Evolutionary conservation across 345 rosid species (phyloP).

Genomic region (Streptanthus diversifolius): DNA sequence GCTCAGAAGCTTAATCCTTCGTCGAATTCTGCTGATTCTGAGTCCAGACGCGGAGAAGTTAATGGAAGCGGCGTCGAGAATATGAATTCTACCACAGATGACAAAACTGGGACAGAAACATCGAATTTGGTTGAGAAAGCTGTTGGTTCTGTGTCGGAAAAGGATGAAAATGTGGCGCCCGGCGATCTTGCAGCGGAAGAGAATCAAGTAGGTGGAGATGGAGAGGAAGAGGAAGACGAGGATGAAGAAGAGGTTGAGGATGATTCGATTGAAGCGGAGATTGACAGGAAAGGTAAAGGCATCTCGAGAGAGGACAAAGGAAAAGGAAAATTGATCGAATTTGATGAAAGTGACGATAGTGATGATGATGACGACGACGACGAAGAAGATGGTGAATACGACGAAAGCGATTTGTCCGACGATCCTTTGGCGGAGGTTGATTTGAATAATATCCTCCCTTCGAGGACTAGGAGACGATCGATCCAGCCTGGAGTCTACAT

Average conservation of each 20-base stretch:
- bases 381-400: constrained; percentile 41
- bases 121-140: constrained; percentile 12
- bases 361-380: constrained; percentile 44
- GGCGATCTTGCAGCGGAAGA: constrained; percentile 24
- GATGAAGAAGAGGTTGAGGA: constrained; percentile 29
- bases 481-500: constrained; percentile 55
- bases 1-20: constrained; percentile 39
- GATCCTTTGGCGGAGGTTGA: constrained; percentile 97
- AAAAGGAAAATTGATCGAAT: constrained; percentile 43
- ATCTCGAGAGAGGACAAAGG: constrained; percentile 43
- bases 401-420: constrained; percentile 67
- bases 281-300: constrained; percentile 58
- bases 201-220: constrained; percentile 2
- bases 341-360: constrained; percentile 45
- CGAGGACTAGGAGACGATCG: constrained; percentile 66
- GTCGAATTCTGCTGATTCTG: constrained; percentile 21
- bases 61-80: background rate
- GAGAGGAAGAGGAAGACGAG: constrained; percentile 8
- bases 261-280: constrained; percentile 29
- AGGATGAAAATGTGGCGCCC: background rate
- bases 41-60: constrained; percentile 1
- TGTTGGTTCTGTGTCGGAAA: background rate
- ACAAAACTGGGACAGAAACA: constrained; percentile 14
- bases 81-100: constrained; percentile 7
- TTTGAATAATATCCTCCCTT: constrained; percentile 81